phyloP scores from a whole-genome alignment of 805 yeast genomes.

The Candida nanaspora region DNA sequence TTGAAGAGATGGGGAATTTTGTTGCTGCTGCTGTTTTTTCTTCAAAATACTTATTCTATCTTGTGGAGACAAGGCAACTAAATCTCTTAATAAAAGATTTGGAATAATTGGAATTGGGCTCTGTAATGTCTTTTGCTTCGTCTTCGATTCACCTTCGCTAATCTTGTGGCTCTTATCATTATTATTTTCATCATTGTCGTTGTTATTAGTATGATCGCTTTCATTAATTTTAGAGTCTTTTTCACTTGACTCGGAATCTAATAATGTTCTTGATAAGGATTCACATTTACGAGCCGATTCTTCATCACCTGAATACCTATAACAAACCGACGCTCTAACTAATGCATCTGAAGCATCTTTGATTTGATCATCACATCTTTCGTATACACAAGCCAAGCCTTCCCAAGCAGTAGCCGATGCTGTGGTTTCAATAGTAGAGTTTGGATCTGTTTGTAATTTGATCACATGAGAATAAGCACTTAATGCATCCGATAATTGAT shows the following conservation, averaged over 20 bases:
- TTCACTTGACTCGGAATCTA: conserved; percentile 31
- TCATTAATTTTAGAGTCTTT: conserved; percentile 11
- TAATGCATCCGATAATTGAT: conserved; percentile 57
- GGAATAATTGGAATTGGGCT: conserved; percentile 47
- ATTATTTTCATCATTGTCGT: no score
- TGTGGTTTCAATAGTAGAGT: conserved; percentile 22
- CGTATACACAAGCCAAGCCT: conserved; percentile 55
- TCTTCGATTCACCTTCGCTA: no score
- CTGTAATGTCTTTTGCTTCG: no score
- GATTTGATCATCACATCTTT: conserved; percentile 53
- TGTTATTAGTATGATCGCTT: no score
- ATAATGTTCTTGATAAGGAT: conserved; percentile 34
- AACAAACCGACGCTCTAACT: conserved; percentile 42
- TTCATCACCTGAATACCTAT: conserved; percentile 37
- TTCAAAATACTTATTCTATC: conserved; percentile 24
- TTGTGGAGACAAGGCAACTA: conserved; percentile 33
- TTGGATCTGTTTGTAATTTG: conserved; percentile 40
- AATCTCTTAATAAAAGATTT: conserved; percentile 30
- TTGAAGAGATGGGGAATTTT: not conserved
- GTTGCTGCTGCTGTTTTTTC: not conserved
- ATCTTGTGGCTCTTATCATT: no score
- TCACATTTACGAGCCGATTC: conserved; percentile 35
- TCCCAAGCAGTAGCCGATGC: conserved; percentile 58
- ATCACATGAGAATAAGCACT: conserved; percentile 65
- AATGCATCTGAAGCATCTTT: conserved; percentile 58